Evolutionary conservation across 345 rosid genomes (phyloP).

Genomic region (Aurinia saxatilis): DNA sequence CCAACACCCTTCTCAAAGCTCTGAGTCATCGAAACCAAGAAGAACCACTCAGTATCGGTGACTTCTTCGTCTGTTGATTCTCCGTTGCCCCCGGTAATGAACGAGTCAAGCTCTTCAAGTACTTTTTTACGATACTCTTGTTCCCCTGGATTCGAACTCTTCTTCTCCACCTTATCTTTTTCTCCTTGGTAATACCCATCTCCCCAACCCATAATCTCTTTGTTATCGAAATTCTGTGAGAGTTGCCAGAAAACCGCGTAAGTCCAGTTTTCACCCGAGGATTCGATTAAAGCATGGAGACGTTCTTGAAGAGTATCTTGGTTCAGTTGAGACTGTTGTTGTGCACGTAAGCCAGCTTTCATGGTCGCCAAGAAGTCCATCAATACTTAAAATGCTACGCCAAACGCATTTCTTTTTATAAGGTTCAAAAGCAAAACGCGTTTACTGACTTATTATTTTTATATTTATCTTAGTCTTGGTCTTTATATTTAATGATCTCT

Average conservation of each 20-base stretch:
- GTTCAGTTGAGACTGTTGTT: constrained; percentile 28
- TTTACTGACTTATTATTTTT: too few relatives aligned
- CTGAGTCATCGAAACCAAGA: too few relatives aligned
- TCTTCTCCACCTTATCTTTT: constrained; percentile 52
- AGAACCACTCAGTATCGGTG: too few relatives aligned
- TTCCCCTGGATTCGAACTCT: constrained; percentile 36
- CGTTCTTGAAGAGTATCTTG: constrained; percentile 93
- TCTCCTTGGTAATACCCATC: constrained; percentile 96
- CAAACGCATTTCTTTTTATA: too few relatives aligned
- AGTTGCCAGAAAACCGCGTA: constrained; percentile 99
- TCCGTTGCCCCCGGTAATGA: constrained; percentile 50
- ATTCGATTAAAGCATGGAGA: constrained; percentile 76
- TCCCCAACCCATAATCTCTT: constrained; percentile 76
- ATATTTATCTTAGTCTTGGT: too few relatives aligned
- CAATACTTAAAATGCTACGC: too few relatives aligned
- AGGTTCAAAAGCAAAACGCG: too few relatives aligned
- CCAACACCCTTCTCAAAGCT: constrained; percentile 66
- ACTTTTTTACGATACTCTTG: constrained; percentile 92
- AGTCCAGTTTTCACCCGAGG: constrained; percentile 59
- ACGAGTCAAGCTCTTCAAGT: constrained; percentile 74
- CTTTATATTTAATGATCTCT: too few relatives aligned
- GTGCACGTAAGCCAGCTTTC: too few relatives aligned
- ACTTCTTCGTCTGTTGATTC: constrained; percentile 74
- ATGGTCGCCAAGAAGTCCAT: too few relatives aligned
- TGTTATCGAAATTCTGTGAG: constrained; percentile 51